phyloP scores from a whole-genome alignment of 441 rosid species.

The Theobroma grandiflorum region DNA sequence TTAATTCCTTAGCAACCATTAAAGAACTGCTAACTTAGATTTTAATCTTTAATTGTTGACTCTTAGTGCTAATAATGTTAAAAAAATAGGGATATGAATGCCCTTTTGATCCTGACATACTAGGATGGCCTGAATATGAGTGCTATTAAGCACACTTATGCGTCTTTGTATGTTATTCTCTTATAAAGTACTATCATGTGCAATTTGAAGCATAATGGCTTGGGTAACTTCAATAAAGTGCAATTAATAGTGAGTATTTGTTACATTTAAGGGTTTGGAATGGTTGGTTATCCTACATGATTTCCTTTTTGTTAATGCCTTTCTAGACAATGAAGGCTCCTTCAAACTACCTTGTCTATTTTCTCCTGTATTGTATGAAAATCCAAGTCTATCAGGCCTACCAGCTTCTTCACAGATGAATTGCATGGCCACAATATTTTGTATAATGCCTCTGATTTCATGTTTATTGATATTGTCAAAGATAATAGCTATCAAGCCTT shows the following conservation, averaged over 20 bases:
- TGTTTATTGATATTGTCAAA: background rate
- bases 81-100: background rate
- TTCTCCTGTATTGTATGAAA: background rate
- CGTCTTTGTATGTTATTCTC: background rate
- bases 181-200: background rate
- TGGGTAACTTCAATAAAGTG: background rate
- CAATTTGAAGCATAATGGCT: background rate
- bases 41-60: background rate
- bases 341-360: background rate
- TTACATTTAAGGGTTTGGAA: background rate
- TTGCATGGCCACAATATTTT: background rate
- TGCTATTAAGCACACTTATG: too few species aligned
- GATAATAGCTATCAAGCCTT: background rate
- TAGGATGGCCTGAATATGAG: background rate
- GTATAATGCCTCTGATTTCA: background rate
- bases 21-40: background rate
- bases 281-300: background rate
- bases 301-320: background rate
- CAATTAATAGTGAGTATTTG: background rate
- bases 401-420: background rate
- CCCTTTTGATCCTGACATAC: background rate
- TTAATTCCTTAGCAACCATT: background rate
- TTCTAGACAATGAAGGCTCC: background rate
- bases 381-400: constrained; percentile 10
- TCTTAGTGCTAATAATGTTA: background rate